Evolutionary conservation across 2,329 filamentous ascomycete species (phyloP), one percentile per base, ranked within the genome.

Genomic region (Venturia aucupariae): DNA sequence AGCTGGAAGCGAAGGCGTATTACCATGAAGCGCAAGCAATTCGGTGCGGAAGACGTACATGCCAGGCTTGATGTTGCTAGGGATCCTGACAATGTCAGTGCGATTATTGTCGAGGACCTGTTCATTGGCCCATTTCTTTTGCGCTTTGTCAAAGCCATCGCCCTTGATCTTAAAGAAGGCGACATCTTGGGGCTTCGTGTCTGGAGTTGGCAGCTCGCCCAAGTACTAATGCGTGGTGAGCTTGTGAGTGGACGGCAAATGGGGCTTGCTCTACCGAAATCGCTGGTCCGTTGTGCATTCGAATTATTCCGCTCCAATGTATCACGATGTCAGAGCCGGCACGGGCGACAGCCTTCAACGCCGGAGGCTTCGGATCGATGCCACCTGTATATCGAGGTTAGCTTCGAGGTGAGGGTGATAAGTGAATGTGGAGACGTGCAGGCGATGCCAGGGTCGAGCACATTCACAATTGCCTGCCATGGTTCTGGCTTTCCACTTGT

Each of bases 111-210:
- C 41, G 17, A 64, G 19, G 6, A 64, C 19, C 19, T 61, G n/a
- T 27, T 64, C 63, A 22, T 64, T 64, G n/a, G 63, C 63, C 63
- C 63, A 64, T n/a, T 46, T 62, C 38, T 61, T 42, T 22, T 32
- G 7, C 2, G 35, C n/a, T 27, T 60, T 61, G 27, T 64, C 38
- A 30, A 27, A 64, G 38, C 63, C 63, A 2, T 44, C 59, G n/a
- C 44, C 63, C 19, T 64, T 51, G 11, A 64, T 62, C 59, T 64
- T 64, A 38, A 64, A 64, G n/a, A 64, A 64, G 5, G 24, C 15
- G 38, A 64, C 22, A 10, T 55, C 41, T 10, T 44, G 32, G 4
- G 63, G 32, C 17, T 24, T 62, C 4, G 35, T 42, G 13, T 54
- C 63, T 27, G 63, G 63, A 8, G 22, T 64, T 35, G 15, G 30